Percentiles rank a stretch among this genome's conserved stretches.
phyloP scores from a whole-genome alignment of 2,329 filamentous ascomycete species.

The Alternaria sp. region DNA sequence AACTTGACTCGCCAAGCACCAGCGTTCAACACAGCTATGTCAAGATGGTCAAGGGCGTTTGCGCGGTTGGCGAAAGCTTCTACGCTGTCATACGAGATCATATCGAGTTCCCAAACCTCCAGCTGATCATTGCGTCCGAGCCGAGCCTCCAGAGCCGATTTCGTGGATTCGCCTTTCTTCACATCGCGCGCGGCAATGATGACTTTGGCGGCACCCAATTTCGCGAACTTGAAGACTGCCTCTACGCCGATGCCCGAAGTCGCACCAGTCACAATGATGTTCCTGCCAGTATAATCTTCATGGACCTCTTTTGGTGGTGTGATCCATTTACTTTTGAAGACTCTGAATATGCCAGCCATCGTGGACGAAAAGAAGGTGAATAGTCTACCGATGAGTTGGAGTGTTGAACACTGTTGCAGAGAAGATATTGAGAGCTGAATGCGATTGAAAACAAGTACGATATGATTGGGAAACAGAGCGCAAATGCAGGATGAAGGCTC shows the following conservation, averaged over 20 bases:
- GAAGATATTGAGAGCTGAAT: background rate
- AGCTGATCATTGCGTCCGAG: constrained; percentile 35
- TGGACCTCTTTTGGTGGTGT: constrained; percentile 42
- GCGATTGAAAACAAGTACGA: no score
- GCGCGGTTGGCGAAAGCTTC: constrained; percentile 40
- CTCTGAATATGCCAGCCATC: constrained; percentile 30
- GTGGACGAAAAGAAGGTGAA: background rate
- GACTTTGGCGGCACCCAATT: constrained; percentile 44
- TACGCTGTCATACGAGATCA: constrained; percentile 45
- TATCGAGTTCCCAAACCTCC: constrained; percentile 48
- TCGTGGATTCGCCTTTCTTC: constrained; percentile 46
- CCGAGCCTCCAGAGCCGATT: constrained; percentile 35
- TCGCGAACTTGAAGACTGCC: constrained; percentile 47
- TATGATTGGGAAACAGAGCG: background rate
- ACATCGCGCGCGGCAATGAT: constrained; percentile 48
- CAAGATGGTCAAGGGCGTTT: constrained; percentile 40
- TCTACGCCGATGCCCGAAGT: constrained; percentile 51
- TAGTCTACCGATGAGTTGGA: constrained; percentile 37
- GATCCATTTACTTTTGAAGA: constrained; percentile 45
- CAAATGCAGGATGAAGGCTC: constrained; percentile 55
- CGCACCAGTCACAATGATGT: constrained; percentile 55
- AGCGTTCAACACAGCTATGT: constrained; percentile 52
- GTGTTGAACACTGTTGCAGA: background rate
- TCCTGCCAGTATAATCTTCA: constrained; percentile 47
- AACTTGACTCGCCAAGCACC: constrained; percentile 38